phyloP scores from a whole-genome alignment of 768 basidiomycete species.

The Leccinum imitatum region DNA sequence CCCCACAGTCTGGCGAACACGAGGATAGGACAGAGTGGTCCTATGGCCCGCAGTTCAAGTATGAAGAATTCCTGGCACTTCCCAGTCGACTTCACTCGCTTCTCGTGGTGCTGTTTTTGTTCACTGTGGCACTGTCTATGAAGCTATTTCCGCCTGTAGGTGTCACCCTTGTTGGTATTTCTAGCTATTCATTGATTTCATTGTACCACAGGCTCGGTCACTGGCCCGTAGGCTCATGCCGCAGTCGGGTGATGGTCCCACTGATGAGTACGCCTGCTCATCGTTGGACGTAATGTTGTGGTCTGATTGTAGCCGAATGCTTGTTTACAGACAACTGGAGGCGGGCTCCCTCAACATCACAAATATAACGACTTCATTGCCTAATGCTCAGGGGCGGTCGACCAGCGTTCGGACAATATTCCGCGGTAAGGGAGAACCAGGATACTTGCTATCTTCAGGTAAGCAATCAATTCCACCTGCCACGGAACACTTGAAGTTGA shows the following conservation, averaged over 20 bases:
- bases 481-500: not conserved
- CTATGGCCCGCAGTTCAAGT: constrained; percentile 75
- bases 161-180: not conserved
- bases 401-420: constrained; percentile 57
- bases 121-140: constrained; percentile 26
- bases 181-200: not conserved
- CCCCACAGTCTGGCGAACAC: constrained; percentile 18
- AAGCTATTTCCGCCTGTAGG: constrained; percentile 39
- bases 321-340: constrained; percentile 46
- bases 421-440: constrained; percentile 73
- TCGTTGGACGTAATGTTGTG: not conserved
- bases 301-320: constrained; percentile 3
- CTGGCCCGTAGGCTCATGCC: constrained; percentile 50
- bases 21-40: constrained; percentile 20
- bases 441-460: constrained; percentile 43
- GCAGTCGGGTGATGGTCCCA: constrained; percentile 60
- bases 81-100: constrained; percentile 41
- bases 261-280: constrained; percentile 49
- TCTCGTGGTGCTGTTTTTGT: constrained; percentile 37
- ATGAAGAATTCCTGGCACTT: constrained; percentile 65
- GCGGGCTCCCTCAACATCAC: constrained; percentile 60
- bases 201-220: constrained; percentile 45
- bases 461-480: not conserved
- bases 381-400: constrained; percentile 39
- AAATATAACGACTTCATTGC: constrained; percentile 68